Conservation (phyloP, 305 asterid genomes). For the Fraxinus floribunda region DNA sequence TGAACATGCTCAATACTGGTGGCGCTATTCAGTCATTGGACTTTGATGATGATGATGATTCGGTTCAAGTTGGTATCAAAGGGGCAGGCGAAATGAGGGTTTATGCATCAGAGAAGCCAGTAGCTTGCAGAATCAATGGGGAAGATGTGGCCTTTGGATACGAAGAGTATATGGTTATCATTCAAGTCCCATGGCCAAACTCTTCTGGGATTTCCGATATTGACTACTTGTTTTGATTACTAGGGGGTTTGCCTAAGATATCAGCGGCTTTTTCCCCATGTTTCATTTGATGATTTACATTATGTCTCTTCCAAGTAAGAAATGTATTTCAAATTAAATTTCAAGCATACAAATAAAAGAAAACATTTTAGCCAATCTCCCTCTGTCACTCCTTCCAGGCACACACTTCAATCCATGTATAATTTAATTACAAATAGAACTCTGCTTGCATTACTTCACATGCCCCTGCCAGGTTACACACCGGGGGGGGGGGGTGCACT, state of each 20-base stretch:
- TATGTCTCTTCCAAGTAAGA: neutral
- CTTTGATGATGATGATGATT: slow-evolving; percentile 26
- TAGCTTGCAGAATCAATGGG: slow-evolving; percentile 46
- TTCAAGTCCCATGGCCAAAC: slow-evolving; percentile 60
- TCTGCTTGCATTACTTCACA: too few relatives aligned
- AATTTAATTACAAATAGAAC: neutral
- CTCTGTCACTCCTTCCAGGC: neutral
- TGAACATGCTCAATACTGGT: slow-evolving; percentile 84
- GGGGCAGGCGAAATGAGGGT: slow-evolving; percentile 76
- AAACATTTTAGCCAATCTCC: slow-evolving; percentile 3
- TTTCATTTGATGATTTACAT: slow-evolving; percentile 5
- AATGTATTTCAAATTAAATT: slow-evolving; percentile 20
- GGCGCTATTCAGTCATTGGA: slow-evolving; percentile 63
- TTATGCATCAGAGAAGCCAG: slow-evolving; percentile 60
- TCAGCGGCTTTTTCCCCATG: slow-evolving; percentile 15
- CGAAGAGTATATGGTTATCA: slow-evolving; percentile 43
- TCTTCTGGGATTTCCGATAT: slow-evolving; percentile 49
- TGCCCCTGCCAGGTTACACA: too few relatives aligned
- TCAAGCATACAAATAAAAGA: slow-evolving; percentile 29
- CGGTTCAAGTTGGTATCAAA: slow-evolving; percentile 50
- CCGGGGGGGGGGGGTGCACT: too few relatives aligned
- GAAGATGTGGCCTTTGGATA: slow-evolving; percentile 40
- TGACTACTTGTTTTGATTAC: slow-evolving; percentile 50
- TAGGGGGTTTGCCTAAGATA: slow-evolving; percentile 1
- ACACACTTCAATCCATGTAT: neutral